phyloP scores from a whole-genome alignment of 2,329 filamentous ascomycete genomes.

The Verticillium alfalfae region DNA sequence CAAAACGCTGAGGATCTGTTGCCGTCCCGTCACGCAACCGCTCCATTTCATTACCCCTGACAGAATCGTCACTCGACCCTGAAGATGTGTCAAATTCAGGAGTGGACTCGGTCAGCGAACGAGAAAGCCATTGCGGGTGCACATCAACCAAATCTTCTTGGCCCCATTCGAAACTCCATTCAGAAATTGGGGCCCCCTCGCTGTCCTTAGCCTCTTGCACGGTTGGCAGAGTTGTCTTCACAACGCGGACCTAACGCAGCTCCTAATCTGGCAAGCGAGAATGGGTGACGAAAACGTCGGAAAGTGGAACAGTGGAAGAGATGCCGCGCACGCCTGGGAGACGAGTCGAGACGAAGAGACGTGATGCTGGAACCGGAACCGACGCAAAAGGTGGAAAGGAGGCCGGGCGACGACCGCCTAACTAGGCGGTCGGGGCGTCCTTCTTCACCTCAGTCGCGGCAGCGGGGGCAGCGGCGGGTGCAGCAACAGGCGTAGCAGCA shows the following conservation, averaged over 20 bases:
- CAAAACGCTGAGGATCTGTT: background rate
- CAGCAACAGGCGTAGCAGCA: constrained; percentile 15
- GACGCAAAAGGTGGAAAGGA: background rate
- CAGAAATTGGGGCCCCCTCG: background rate
- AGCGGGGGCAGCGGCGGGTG: constrained; percentile 4
- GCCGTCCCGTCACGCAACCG: background rate
- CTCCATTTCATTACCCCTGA: background rate
- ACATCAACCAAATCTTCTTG: background rate
- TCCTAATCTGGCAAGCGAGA: background rate
- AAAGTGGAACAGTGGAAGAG: background rate
- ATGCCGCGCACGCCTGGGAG: background rate
- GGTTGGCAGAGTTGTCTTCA: background rate
- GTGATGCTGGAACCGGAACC: background rate
- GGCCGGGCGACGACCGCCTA: background rate
- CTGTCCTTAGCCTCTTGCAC: background rate
- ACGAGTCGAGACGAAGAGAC: background rate
- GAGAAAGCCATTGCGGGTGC: background rate
- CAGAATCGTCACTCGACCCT: background rate
- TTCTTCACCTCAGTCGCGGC: constrained; percentile 13
- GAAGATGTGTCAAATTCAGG: background rate
- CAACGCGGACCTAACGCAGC: background rate
- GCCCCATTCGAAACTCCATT: background rate
- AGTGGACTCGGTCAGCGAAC: too few species aligned
- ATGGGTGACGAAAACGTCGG: background rate
- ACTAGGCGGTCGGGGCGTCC: constrained; percentile 13